These are phyloP conservation scores for Pulicaria dysenterica DNA, from an alignment of 129 eudicot species.

Conservation along the genomic window DNA sequence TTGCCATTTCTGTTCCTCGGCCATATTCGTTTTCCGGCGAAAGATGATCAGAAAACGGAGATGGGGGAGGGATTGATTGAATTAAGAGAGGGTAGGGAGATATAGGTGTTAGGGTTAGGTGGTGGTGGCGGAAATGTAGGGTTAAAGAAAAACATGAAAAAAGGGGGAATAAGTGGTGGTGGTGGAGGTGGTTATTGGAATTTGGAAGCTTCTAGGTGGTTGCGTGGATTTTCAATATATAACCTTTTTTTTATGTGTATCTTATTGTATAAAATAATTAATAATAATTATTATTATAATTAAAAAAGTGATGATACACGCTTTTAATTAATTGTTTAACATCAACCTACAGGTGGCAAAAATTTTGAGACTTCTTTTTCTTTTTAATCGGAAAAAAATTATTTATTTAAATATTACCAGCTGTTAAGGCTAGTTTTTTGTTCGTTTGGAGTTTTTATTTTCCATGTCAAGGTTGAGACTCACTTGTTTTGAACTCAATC, in stretches of 20 bases:
- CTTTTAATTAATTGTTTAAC: too few species aligned
- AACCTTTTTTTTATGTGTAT: background rate
- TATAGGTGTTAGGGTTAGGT: constrained; percentile 26
- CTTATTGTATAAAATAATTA: too few species aligned
- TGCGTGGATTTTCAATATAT: background rate
- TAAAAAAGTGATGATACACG: too few species aligned
- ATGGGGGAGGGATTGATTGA: constrained; percentile 13
- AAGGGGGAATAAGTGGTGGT: constrained; percentile 24
- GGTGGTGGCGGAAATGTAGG: constrained; percentile 33
- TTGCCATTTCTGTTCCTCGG: constrained; percentile 54
- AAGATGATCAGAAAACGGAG: constrained; percentile 8
- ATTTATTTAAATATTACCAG: too few species aligned
- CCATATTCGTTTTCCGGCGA: constrained; percentile 32
- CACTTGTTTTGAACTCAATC: too few species aligned
- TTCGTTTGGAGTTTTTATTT: too few species aligned
- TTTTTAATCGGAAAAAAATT: too few species aligned
- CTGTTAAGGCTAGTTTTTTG: too few species aligned
- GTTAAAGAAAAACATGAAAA: constrained; percentile 24
- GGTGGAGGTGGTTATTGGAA: constrained; percentile 13
- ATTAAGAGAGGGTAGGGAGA: background rate
- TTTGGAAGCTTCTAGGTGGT: constrained; percentile 25
- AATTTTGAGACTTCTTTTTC: too few species aligned
- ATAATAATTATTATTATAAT: too few species aligned
- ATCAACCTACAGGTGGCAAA: too few species aligned
- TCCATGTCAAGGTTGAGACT: too few species aligned